phyloP scores from a whole-genome alignment of 2,329 filamentous ascomycete species.

The Pseudogymnoascus sp. region DNA sequence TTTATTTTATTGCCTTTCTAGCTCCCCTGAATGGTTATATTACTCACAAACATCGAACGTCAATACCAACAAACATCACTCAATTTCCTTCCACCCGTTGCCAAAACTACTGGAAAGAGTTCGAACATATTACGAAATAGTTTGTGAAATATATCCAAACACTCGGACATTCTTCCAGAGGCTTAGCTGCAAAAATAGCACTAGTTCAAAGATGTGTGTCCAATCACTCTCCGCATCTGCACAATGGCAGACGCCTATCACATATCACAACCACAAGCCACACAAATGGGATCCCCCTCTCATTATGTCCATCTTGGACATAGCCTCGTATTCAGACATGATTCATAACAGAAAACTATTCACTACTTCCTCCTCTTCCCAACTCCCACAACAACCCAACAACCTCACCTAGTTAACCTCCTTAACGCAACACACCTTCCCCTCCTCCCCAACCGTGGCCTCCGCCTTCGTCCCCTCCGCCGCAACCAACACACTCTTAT shows the following conservation, averaged over 20 bases:
- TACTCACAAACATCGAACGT: not conserved
- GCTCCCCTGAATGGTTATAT: not conserved
- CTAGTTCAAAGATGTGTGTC: not conserved
- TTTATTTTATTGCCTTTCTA: not conserved
- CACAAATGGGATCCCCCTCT: not conserved
- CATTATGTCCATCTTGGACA: not conserved
- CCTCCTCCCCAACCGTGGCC: constrained; percentile 18
- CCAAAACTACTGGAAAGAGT: not conserved
- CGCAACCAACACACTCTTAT: constrained; percentile 29
- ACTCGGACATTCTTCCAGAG: not conserved
- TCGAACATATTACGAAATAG: not conserved
- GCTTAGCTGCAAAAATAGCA: not conserved
- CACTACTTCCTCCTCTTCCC: not conserved
- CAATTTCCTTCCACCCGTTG: not conserved
- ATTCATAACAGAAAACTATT: not conserved
- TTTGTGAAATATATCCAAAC: not conserved
- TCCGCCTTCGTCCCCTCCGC: constrained; percentile 17
- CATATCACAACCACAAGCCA: not conserved
- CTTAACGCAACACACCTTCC: constrained; percentile 23
- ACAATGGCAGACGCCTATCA: not conserved
- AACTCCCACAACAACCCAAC: not conserved
- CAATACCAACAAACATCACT: not conserved
- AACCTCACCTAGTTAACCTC: constrained; percentile 19
- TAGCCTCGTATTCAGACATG: not conserved
- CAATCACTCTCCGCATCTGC: not conserved